Evolutionary conservation across 495 filamentous ascomycete species (phyloP).

Genomic region (Neurospora sp.): DNA sequence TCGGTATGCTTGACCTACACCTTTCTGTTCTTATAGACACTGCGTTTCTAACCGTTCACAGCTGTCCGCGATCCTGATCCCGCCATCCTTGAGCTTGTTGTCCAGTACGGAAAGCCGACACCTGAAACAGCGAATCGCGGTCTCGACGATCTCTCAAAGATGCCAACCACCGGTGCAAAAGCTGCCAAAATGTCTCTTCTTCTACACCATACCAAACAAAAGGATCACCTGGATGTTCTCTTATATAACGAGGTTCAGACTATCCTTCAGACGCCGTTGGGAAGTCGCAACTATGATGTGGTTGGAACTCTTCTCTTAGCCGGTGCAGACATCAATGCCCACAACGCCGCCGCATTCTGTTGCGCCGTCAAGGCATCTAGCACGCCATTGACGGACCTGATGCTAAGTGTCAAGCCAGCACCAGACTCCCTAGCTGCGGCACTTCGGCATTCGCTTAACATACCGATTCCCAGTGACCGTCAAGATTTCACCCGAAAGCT

Average conservation of each 20-base stretch:
- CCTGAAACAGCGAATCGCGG: slow-evolving; percentile 22
- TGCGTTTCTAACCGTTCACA: slow-evolving; percentile 5
- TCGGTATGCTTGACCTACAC: slow-evolving; percentile 10
- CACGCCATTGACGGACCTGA: slow-evolving; percentile 27
- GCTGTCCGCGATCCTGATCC: slow-evolving; percentile 27
- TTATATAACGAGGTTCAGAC: slow-evolving; percentile 32
- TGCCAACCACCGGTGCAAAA: slow-evolving; percentile 26
- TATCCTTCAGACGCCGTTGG: slow-evolving; percentile 19
- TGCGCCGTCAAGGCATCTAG: slow-evolving; percentile 29
- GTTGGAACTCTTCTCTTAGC: slow-evolving; percentile 28
- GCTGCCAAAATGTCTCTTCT: slow-evolving; percentile 26
- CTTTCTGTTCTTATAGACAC: not conserved
- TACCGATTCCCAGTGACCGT: slow-evolving; percentile 32
- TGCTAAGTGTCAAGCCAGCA: slow-evolving; percentile 22
- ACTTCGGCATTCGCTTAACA: slow-evolving; percentile 34
- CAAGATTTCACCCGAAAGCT: slow-evolving; percentile 32
- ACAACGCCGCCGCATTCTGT: slow-evolving; percentile 33
- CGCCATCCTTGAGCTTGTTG: slow-evolving; percentile 30
- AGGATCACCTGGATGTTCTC: slow-evolving; percentile 22
- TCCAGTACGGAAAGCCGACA: slow-evolving; percentile 28
- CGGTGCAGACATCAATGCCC: slow-evolving; percentile 34
- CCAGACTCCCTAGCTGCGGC: slow-evolving; percentile 25
- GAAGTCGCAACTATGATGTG: slow-evolving; percentile 20
- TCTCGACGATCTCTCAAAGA: slow-evolving; percentile 21
- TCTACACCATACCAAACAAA: slow-evolving; percentile 25